Base-by-base conservation (phyloP, 495 filamentous ascomycete species). In the Penicillium simplicissimum region DNA sequence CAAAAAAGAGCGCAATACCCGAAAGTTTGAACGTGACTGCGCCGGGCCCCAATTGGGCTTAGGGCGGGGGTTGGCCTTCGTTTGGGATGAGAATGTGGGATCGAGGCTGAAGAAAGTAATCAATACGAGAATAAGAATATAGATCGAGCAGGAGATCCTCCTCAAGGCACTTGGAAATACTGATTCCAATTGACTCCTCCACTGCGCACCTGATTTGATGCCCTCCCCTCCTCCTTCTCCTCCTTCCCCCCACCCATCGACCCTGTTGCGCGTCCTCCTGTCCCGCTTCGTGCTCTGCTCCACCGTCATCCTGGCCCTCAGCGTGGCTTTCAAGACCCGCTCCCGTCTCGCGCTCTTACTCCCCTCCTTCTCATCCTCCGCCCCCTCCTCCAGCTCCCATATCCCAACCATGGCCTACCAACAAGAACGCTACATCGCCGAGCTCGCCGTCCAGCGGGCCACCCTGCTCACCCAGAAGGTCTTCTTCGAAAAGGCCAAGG, bases 391-490 rank as follows among this genome's bases (percentile, higher is more conserved):
- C 65, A 42, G 15, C 25, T 61, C 71, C 61, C 69, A 74, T 59
- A 35, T 66, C 56, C 56, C 69, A 62, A 76, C 55, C 59, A 82
- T 84, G 75, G 70, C 79, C 48, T 97, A 96, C 82, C 78, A 84
- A 60, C 85, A 88, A 61, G 94, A 98, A 80, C 88, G 93, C 62
- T 82, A 88, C 66, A 84, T 96, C 54, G 94, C 95, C 62, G 88
- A 93, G 73, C 87, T 98, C 23, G 93, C 96, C 59, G 92, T 98
- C 51, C 93, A 96, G 76, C 87, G 96, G 57, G 95, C 95, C 19
- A 81, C 87, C 31, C 79, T 93, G 63, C 87, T 98, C 59, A 98
- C 95, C 56, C 92, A 96, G 80, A 87, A 86, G 63, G 93, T 98
- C 74, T 98, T 96, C 84, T 87, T 90, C 77, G 88, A 91, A 58